phyloP scores from a whole-genome alignment of 2,329 filamentous ascomycete genomes.

The Pyrenochaeta sp. region DNA sequence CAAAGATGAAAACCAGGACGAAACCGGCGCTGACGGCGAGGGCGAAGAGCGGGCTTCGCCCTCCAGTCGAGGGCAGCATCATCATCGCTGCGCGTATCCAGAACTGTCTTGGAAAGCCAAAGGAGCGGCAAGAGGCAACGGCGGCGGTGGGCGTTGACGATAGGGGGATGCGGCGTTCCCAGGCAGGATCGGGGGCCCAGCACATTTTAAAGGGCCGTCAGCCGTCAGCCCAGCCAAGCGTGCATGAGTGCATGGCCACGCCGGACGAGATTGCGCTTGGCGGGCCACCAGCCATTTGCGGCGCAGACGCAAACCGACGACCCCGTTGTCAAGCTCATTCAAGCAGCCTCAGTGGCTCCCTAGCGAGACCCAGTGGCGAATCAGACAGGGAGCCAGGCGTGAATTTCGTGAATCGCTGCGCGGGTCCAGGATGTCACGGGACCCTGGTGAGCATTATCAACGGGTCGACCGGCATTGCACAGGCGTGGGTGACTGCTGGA shows the following conservation, averaged over 20 bases:
- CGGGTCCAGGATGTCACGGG: not conserved
- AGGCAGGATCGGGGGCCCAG: conserved; percentile 24
- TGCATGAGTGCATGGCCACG: conserved; percentile 22
- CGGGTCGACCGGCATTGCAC: not conserved
- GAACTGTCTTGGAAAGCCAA: conserved; percentile 6
- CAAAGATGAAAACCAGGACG: conserved; percentile 45
- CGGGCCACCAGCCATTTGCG: conserved; percentile 24
- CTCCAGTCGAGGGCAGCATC: conserved; percentile 42
- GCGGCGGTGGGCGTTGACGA: conserved; percentile 19
- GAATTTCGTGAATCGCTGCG: not conserved
- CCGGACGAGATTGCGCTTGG: conserved; percentile 37
- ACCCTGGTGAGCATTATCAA: not conserved
- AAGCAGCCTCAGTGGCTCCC: conserved; percentile 16
- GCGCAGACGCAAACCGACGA: conserved; percentile 15
- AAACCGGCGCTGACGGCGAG: conserved; percentile 42
- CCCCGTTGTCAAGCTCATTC: conserved; percentile 20
- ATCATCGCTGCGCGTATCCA: conserved; percentile 21
- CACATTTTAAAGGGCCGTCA: conserved; percentile 33
- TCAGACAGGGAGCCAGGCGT: not conserved
- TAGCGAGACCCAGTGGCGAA: conserved; percentile 1
- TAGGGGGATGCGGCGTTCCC: conserved; percentile 18
- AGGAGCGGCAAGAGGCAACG: conserved; percentile 15
- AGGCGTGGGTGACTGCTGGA: not conserved
- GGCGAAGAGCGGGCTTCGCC: conserved; percentile 42
- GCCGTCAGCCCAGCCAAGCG: conserved; percentile 33